Evolutionary conservation across 2,329 filamentous ascomycete species (phyloP), one percentile per base, ranked within the genome.

Genomic region (Aspergillus pseudoviridinutans): DNA sequence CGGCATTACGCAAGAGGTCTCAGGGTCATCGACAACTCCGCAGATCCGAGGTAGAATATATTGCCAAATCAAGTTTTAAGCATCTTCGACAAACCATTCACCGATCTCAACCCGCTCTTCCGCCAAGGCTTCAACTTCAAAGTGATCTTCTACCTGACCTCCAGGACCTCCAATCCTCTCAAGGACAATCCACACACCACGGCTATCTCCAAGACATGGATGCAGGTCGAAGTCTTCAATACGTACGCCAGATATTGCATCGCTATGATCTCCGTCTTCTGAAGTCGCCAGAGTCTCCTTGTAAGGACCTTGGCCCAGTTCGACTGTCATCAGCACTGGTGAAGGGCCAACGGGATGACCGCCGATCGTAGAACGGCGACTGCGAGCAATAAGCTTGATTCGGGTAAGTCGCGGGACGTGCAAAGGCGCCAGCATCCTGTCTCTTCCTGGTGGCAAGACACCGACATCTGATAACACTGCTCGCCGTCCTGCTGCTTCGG

Each of bases 111-210:
- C 72, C 44, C 69, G 64, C 59, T 77, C 76, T 57, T 77, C 76
- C 1, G 71, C 71, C 55, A 79, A 65, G 20, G 76, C 73, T 58
- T 78, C 76, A 3, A 79, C 72, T 54, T 77, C 70, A 52, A 78
- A 68, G 53, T 74, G 70, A 55, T 78, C 76, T 54, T 76, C 71
- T 10, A 76, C 73, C 56, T 78, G 75, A 82, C 85, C 79, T 4
- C 76, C 75, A 49, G 79, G 79, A 10, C 82, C 83, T n/a, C 86
- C 89, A 66, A 93, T 82, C 62, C 89, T 83, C 74, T 97, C 92
- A 46, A 97, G 78, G 5, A 96, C 87, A 54, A 97, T 78, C 88
- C 89, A 95, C 57, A 92, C 72, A 20, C 87, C 87, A 22, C 83
- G 82, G 9, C 74, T 75, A 29, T 74, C 75, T 57, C 79, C 77